Conservation (phyloP, 352 stramenopile species). For the Phytophthora ramorum region DNA sequence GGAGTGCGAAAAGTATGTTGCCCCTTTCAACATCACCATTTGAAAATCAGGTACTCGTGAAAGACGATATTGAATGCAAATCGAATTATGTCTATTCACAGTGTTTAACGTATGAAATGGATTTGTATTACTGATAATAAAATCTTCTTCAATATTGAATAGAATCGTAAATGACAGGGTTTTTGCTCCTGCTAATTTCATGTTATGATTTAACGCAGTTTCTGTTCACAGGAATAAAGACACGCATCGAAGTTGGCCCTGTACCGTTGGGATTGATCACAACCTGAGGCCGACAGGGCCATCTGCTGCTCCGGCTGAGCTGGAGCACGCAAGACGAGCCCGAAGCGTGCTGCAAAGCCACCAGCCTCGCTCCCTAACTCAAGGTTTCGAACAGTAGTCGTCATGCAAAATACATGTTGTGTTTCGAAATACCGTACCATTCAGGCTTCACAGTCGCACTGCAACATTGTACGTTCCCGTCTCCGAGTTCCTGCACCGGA, state of each 20-base stretch:
- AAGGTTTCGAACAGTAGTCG: slow-evolving; percentile 1
- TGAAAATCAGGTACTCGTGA: background rate
- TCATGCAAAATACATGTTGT: background rate
- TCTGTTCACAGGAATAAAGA: background rate
- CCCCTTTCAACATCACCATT: background rate
- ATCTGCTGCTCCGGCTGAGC: slow-evolving; percentile 21
- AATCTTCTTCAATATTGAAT: rapidly evolving
- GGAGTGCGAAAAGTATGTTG: background rate
- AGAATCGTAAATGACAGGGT: background rate
- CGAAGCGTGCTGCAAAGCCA: slow-evolving; percentile 23
- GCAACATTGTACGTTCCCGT: no score
- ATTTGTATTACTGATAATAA: background rate
- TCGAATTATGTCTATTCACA: no score
- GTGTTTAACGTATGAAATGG: no score
- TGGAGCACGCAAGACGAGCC: slow-evolving; percentile 23
- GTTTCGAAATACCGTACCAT: background rate
- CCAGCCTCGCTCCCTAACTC: background rate
- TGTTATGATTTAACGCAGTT: background rate
- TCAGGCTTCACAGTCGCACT: background rate
- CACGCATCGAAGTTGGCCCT: background rate
- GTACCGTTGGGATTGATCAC: slow-evolving; percentile 6
- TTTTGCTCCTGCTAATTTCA: background rate
- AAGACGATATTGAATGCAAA: background rate
- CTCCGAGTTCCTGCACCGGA: no score
- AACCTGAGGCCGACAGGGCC: slow-evolving; percentile 1